phyloP scores from a whole-genome alignment of 352 stramenopile genomes.

The Globisporangium middletonii region DNA sequence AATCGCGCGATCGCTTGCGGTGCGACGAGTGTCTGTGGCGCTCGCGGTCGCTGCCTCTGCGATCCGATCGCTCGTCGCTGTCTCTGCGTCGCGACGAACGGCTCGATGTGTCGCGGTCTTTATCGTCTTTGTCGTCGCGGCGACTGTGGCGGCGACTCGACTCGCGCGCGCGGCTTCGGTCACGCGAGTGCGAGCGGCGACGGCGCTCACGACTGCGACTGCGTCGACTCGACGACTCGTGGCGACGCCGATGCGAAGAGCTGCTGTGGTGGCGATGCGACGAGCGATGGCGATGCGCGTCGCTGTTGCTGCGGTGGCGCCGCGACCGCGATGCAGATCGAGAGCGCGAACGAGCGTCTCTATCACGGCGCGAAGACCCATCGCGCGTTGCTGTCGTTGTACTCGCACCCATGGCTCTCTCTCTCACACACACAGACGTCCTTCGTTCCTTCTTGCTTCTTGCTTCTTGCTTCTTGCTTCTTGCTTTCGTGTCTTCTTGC shows the following conservation, averaged over 20 bases:
- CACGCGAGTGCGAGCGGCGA: constrained; percentile 1
- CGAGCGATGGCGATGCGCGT: constrained; percentile 4
- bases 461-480: no score
- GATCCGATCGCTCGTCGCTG: background rate
- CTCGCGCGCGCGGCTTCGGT: constrained; percentile 11
- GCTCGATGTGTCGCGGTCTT: background rate
- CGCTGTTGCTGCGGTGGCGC: constrained; percentile 4
- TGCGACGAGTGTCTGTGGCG: background rate
- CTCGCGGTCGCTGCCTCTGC: background rate
- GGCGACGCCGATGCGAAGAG: constrained; percentile 1
- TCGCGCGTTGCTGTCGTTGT: no score
- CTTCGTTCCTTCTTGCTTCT: no score
- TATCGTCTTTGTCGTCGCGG: constrained; percentile 3
- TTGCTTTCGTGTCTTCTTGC: no score
- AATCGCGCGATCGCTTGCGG: no score
- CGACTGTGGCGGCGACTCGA: constrained; percentile 18
- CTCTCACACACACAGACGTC: no score
- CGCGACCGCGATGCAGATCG: constrained; percentile 21
- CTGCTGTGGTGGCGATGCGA: constrained; percentile 4
- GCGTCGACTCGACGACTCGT: constrained; percentile 8
- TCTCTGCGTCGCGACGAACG: background rate
- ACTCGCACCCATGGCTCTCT: no score
- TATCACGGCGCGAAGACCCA: no score
- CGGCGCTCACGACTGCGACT: constrained; percentile 15
- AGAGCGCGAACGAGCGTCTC: constrained; percentile 7